Conservation (phyloP, 2,329 filamentous ascomycete genomes). For the Sphaerulina vaccinii region DNA sequence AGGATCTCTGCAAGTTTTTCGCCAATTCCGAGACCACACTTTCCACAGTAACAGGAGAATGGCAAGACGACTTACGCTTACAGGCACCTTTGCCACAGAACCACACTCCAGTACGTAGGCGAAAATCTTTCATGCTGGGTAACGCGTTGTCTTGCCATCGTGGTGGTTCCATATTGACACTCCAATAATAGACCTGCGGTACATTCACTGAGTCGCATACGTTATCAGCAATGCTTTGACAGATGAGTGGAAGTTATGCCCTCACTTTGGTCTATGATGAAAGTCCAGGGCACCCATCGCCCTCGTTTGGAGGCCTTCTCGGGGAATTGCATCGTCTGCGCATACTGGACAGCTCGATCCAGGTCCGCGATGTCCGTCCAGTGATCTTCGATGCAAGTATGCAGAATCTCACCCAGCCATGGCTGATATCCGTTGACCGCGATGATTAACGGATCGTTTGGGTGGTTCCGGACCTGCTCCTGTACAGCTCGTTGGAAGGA, state of each 20-base stretch:
- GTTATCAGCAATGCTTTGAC: too few relatives aligned
- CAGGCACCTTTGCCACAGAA: constrained; percentile 38
- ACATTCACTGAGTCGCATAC: constrained; percentile 34
- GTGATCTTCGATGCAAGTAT: constrained; percentile 36
- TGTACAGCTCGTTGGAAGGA: constrained; percentile 36
- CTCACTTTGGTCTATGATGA: constrained; percentile 37
- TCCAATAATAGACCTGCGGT: constrained; percentile 42
- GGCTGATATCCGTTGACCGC: constrained; percentile 38
- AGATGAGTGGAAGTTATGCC: too few relatives aligned
- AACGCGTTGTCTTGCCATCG: constrained; percentile 25
- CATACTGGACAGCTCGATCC: constrained; percentile 38
- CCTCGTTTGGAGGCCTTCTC: constrained; percentile 35
- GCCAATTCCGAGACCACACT: background rate
- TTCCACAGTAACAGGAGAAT: background rate
- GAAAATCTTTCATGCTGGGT: constrained; percentile 35
- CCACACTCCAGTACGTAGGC: constrained; percentile 40
- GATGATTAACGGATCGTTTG: constrained; percentile 37
- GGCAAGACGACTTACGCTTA: constrained; percentile 7
- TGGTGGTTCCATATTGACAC: constrained; percentile 35
- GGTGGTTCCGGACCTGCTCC: constrained; percentile 34
- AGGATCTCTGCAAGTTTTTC: background rate
- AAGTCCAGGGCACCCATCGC: constrained; percentile 38
- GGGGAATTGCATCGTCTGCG: constrained; percentile 38
- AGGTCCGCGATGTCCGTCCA: constrained; percentile 37
- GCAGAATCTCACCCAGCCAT: constrained; percentile 38